A percentile compares a stretch with the other conserved stretches of the same genome.
phyloP scores from a whole-genome alignment of 1,284 basidiomycete species.

The Naganishia sp. region DNA sequence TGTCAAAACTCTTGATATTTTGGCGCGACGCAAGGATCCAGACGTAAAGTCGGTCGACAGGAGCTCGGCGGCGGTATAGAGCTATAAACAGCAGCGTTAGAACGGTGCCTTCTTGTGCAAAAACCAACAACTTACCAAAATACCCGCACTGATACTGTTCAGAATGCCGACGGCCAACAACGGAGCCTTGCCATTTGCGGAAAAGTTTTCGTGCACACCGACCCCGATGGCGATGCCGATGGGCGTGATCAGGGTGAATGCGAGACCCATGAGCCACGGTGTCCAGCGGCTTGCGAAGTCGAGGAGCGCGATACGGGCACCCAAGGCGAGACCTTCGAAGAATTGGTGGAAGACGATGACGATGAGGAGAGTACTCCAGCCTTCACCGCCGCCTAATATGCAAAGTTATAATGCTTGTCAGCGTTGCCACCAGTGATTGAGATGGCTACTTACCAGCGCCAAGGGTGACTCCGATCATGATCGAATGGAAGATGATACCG shows the following conservation, averaged over 20 bases:
- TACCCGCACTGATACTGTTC: conserved; percentile 41
- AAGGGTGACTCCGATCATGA: conserved; percentile 51
- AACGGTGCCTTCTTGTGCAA: conserved; percentile 8
- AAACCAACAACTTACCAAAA: conserved; percentile 34
- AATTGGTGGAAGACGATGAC: conserved; percentile 46
- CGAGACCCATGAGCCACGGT: conserved; percentile 37
- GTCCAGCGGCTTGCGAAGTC: conserved; percentile 33
- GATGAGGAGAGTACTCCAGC: conserved; percentile 35
- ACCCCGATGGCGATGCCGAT: conserved; percentile 44
- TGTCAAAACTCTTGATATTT: conserved; percentile 34
- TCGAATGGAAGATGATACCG: conserved; percentile 55
- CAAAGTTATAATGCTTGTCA: background rate
- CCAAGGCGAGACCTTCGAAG: conserved; percentile 45
- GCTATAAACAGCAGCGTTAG: conserved; percentile 20
- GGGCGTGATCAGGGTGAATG: conserved; percentile 36
- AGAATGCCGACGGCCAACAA: conserved; percentile 46
- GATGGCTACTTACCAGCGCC: conserved; percentile 35
- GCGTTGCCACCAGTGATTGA: background rate
- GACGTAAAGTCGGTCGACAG: conserved; percentile 40
- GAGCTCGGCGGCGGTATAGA: conserved; percentile 45
- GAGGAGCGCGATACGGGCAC: conserved; percentile 41
- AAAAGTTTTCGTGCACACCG: conserved; percentile 43
- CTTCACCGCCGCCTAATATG: conserved; percentile 20
- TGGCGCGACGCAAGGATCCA: conserved; percentile 38
- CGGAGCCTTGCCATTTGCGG: conserved; percentile 41